phyloP scores from a whole-genome alignment of 352 stramenopile species.

The Pythium grandisporangium region DNA sequence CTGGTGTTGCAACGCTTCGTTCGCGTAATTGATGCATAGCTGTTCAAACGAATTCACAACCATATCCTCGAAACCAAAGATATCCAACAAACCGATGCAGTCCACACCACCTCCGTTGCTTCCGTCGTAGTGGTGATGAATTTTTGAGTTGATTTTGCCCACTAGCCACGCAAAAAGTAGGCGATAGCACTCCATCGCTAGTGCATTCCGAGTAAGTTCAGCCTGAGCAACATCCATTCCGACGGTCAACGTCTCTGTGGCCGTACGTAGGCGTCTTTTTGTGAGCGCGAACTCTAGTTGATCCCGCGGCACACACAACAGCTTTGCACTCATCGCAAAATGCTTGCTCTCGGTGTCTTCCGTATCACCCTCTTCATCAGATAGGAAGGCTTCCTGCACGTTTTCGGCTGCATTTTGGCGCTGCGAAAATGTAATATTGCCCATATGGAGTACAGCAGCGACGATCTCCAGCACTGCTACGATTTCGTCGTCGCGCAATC shows the following conservation, averaged over 20 bases:
- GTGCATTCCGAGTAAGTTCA: conserved; percentile 75
- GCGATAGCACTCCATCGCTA: conserved; percentile 91
- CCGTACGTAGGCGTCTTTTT: conserved; percentile 46
- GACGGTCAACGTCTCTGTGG: conserved; percentile 70
- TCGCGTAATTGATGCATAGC: conserved; percentile 89
- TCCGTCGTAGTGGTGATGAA: conserved; percentile 13
- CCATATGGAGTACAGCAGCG: conserved; percentile 79
- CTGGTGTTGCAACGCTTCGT: conserved; percentile 82
- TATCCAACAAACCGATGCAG: conserved; percentile 82
- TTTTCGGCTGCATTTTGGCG: conserved; percentile 2
- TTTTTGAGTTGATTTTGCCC: conserved; percentile 82
- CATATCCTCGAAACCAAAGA: conserved; percentile 88
- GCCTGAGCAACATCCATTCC: conserved; percentile 53
- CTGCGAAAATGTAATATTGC: conserved; percentile 66
- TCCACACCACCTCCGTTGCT: conserved; percentile 9
- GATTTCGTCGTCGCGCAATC: conserved; percentile 49
- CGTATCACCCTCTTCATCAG: conserved; percentile 1
- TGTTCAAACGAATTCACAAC: conserved; percentile 82
- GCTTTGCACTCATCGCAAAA: conserved; percentile 40
- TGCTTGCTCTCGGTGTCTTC: too few species aligned
- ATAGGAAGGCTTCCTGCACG: conserved; percentile 4
- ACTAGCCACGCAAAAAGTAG: conserved; percentile 94
- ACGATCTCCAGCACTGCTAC: conserved; percentile 64
- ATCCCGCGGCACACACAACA: conserved; percentile 48
- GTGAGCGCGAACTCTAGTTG: conserved; percentile 51